phyloP scores from a whole-genome alignment of 495 filamentous ascomycete species.

The Hyaloscypha variabilis region DNA sequence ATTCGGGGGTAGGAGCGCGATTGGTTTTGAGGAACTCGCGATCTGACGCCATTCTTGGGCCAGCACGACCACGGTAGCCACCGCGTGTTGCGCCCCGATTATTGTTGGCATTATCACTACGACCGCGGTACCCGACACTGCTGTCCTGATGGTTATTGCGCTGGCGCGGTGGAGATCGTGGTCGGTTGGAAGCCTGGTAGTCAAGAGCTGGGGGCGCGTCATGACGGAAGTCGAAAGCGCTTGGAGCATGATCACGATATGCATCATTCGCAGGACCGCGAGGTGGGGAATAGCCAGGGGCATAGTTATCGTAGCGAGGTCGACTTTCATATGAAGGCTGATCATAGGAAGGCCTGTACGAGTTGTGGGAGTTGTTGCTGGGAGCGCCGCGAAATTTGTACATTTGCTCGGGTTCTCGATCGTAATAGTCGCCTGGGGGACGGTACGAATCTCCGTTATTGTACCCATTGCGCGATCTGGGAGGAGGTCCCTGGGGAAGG shows the following conservation, averaged over 20 bases:
- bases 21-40: slow-evolving; percentile 30
- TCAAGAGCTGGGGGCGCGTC: slow-evolving; percentile 29
- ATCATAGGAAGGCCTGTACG: slow-evolving; percentile 16
- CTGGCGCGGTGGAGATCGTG: slow-evolving; percentile 19
- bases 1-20: slow-evolving; percentile 32
- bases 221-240: slow-evolving; percentile 29
- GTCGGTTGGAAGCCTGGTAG: slow-evolving; percentile 16
- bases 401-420: slow-evolving; percentile 11
- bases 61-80: slow-evolving; percentile 30
- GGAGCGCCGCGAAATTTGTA: slow-evolving; percentile 31
- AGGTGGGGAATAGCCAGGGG: slow-evolving; percentile 18
- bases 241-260: slow-evolving; percentile 15
- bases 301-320: slow-evolving; percentile 17
- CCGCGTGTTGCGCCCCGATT: slow-evolving; percentile 18
- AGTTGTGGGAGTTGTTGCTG: not conserved
- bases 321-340: slow-evolving; percentile 4
- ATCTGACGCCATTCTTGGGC: slow-evolving; percentile 30
- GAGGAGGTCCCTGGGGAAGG: slow-evolving; percentile 25
- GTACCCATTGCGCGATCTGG: not conserved
- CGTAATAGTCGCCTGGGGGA: slow-evolving; percentile 9
- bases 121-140: not conserved
- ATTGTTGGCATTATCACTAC: slow-evolving; percentile 8
- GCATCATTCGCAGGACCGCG: slow-evolving; percentile 4
- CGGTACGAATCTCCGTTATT: slow-evolving; percentile 19
- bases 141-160: not conserved